Evolutionary conservation across 2,329 filamentous ascomycete species (phyloP).

Genomic region (Sporothrix curviconia): DNA sequence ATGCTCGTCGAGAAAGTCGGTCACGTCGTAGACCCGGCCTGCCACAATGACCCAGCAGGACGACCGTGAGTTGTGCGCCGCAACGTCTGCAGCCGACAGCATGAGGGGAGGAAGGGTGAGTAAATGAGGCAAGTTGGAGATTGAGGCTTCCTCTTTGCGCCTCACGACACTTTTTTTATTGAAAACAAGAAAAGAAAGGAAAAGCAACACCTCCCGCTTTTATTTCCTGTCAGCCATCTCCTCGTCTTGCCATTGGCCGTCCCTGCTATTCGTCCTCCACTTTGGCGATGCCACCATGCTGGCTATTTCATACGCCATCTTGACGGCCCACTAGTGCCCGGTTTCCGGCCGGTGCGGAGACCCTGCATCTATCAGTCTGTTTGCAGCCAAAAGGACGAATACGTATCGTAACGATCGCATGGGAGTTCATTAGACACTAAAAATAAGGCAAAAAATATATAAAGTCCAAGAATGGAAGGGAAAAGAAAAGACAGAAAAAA

Average conservation of each 20-base stretch:
- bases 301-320: constrained; percentile 2
- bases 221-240: neutral
- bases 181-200: too few species aligned
- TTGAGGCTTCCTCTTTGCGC: too few species aligned
- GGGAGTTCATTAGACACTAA: neutral
- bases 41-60: constrained; percentile 6
- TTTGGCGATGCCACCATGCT: neutral
- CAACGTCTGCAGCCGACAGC: neutral
- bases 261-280: neutral
- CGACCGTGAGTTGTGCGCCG: neutral
- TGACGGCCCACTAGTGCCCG: too few species aligned
- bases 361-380: constrained; percentile 5
- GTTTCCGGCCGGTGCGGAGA: neutral
- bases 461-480: neutral
- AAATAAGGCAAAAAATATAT: neutral
- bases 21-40: neutral
- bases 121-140: too few species aligned
- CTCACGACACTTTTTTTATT: neutral
- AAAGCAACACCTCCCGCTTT: neutral
- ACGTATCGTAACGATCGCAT: neutral
- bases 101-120: neutral
- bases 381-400: too few species aligned
- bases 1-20: neutral
- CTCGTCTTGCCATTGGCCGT: neutral
- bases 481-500: neutral